Percentiles rank a stretch among this genome's conserved stretches.
These are phyloP conservation scores for Dendrobium catenatum DNA, from an alignment of 106 monocot species.

Conservation along the genomic window DNA sequence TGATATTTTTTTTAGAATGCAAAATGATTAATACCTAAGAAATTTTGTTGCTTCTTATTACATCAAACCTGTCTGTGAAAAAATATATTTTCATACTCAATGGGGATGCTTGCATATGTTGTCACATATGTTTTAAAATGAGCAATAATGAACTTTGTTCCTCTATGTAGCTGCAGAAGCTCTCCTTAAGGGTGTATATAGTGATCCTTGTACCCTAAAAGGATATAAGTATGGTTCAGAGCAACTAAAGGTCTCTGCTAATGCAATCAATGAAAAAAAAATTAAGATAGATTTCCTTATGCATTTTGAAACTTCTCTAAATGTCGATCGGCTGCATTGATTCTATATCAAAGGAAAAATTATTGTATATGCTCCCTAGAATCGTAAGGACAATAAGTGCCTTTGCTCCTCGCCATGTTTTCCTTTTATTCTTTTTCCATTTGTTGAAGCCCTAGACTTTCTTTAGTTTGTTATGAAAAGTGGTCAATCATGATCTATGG, in stretches of 20 bases:
- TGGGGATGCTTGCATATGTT: no score
- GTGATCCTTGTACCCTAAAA: constrained; percentile 82
- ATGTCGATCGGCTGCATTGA: constrained; percentile 67
- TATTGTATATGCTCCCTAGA: constrained; percentile 15
- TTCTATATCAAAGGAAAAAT: constrained; percentile 65
- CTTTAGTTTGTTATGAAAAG: no score
- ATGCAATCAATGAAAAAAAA: constrained; percentile 12
- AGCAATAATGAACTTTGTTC: not conserved
- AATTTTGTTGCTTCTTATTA: no score
- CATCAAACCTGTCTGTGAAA: no score
- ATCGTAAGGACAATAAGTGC: not conserved
- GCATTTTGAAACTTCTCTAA: constrained; percentile 71
- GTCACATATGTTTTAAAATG: not conserved
- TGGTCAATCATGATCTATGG: no score
- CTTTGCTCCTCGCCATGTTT: not conserved
- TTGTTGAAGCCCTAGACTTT: no score
- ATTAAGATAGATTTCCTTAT: constrained; percentile 13
- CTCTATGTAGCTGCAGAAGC: constrained; percentile 29
- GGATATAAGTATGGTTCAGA: constrained; percentile 34
- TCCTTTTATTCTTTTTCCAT: not conserved
- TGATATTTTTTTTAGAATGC: no score
- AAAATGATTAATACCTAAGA: no score
- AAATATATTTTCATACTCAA: no score
- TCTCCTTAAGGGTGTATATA: constrained; percentile 18
- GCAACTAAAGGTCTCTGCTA: constrained; percentile 21